These are phyloP conservation scores for Serendipita vermifera DNA, from an alignment of 768 basidiomycete species.

Conservation along the genomic window DNA sequence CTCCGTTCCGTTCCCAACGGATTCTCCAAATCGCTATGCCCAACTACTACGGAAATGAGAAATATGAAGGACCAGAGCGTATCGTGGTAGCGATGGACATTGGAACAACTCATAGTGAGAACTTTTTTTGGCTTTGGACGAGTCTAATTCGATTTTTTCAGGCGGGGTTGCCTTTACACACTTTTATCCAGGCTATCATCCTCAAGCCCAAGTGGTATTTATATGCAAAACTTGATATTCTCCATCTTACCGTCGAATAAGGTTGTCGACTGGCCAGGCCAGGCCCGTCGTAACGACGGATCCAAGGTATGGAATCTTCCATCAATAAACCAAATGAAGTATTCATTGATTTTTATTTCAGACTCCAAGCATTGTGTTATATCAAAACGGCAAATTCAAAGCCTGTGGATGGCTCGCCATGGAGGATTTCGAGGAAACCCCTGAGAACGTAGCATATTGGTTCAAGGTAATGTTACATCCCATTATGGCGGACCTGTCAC, in stretches of 20 bases:
- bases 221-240: background rate
- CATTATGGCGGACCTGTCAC: too few species aligned
- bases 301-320: background rate
- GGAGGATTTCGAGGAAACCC: too few species aligned
- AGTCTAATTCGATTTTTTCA: background rate
- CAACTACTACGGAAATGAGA: too few species aligned
- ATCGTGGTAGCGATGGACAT: background rate
- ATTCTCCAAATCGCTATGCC: too few species aligned
- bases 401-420: background rate
- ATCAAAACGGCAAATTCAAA: background rate
- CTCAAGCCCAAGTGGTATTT: background rate
- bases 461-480: conserved; percentile 1
- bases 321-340: too few species aligned
- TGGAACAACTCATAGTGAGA: background rate
- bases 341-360: background rate
- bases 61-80: too few species aligned
- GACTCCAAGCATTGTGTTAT: background rate
- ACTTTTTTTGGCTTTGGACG: too few species aligned
- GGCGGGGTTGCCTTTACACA: background rate
- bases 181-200: background rate
- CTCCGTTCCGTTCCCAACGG: too few species aligned
- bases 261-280: background rate
- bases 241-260: background rate
- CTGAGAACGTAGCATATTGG: background rate
- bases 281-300: background rate